Evolutionary conservation across 164 flowering plant genomes (phyloP).

Genomic region (Protea cynaroides): DNA sequence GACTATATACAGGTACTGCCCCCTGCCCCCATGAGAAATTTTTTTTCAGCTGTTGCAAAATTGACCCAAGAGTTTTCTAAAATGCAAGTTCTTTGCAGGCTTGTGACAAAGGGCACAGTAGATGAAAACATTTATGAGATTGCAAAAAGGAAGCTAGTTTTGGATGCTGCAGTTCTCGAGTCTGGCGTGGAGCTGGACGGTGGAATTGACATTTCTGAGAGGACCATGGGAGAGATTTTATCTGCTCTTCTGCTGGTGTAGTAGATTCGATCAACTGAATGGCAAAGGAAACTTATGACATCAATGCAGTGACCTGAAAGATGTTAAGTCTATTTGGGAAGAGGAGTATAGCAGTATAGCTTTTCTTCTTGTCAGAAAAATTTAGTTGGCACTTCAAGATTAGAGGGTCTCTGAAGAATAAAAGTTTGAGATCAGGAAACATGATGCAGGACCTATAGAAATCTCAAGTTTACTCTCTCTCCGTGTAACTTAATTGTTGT

Average conservation of each 20-base stretch:
- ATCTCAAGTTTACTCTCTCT: too few relatives aligned
- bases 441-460: too few relatives aligned
- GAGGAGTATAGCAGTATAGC: not conserved
- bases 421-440: not conserved
- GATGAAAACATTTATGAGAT: constrained; percentile 95
- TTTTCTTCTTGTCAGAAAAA: not conserved
- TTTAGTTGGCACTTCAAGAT: not conserved
- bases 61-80: not conserved
- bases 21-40: not conserved
- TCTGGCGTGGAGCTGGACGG: constrained; percentile 52
- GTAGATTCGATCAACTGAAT: constrained; percentile 6
- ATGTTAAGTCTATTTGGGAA: not conserved
- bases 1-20: constrained; percentile 67
- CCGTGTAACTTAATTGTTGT: too few relatives aligned
- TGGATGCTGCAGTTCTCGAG: constrained; percentile 94
- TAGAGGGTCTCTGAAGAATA: not conserved
- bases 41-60: not conserved
- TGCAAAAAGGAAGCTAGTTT: constrained; percentile 75
- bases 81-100: constrained; percentile 36
- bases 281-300: not conserved
- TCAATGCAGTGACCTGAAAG: not conserved
- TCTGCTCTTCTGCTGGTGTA: constrained; percentile 51
- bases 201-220: constrained; percentile 50
- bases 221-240: constrained; percentile 94
- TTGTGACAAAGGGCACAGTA: constrained; percentile 84